Evolutionary conservation across 148 eudicot genomes (phyloP).

Genomic region (Vaccinium vitisidaea): DNA sequence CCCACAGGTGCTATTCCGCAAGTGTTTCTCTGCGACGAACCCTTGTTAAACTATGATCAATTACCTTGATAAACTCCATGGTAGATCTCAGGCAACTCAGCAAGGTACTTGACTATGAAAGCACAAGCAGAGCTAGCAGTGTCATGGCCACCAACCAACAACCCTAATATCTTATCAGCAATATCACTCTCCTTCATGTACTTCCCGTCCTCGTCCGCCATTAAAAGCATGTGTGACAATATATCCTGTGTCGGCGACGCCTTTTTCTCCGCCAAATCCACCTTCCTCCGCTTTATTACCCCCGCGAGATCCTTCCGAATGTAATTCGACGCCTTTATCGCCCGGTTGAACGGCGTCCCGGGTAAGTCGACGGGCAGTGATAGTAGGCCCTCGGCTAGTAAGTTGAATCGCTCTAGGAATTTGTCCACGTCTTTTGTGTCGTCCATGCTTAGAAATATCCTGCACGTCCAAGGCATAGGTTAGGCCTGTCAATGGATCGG

Average conservation of each 20-base stretch:
- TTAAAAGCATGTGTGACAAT: neutral
- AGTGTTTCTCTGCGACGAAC: too few species aligned
- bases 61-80: conserved; percentile 9
- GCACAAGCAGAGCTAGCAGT: conserved; percentile 13
- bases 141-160: conserved; percentile 15
- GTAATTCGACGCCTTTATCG: neutral
- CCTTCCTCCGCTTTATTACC: neutral
- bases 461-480: neutral
- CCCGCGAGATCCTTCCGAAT: neutral
- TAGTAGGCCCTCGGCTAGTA: neutral
- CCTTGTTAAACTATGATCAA: neutral
- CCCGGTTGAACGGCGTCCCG: neutral
- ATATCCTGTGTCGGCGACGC: neutral
- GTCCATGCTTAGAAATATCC: neutral
- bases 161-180: conserved; percentile 10
- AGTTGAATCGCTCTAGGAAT: conserved; percentile 3
- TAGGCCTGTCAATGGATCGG: neutral
- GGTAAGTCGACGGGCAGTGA: neutral
- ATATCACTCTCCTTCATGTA: conserved; percentile 10
- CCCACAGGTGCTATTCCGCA: too few species aligned
- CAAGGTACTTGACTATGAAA: conserved; percentile 16
- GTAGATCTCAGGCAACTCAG: conserved; percentile 18
- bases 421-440: neutral
- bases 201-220: neutral
- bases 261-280: neutral